Base-by-base conservation (phyloP, 2,329 filamentous ascomycete genomes). In the Fusarium nodosum region DNA sequence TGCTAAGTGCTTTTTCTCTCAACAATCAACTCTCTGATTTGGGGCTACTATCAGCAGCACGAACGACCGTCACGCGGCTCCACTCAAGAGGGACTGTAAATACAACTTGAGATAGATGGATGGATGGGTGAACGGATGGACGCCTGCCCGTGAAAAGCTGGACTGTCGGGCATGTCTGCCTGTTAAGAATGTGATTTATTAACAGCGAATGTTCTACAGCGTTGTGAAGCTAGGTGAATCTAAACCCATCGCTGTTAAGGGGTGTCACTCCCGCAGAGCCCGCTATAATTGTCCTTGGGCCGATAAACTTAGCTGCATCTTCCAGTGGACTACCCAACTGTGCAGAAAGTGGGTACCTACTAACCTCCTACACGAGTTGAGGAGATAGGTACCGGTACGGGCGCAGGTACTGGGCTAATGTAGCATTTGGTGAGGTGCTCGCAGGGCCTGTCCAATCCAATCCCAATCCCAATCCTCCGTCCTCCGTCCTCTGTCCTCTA, bases 381-480 rank as follows among this genome's bases (percentile, higher is more conserved):
- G 48, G 20, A 33, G 54, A 50, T 52, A 52, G 54, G 55, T 52
- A 52, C 48, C 47, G 36, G 66, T 71, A 72, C 69, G 66, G 72
- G 68, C 58, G 58, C 44, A 56, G 20, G 48, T 52, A 36, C 48
- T 39, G 48, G 34, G 48, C 34, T 52, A 52, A 52, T 52, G 48
- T 52, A 52, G 34, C 16, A 46, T 46, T 30, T 46, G 44, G 28
- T 52, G 48, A 52, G 48, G 48, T 52, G 48, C 48, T 41, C 28
- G 34, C 34, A 30, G 48, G 48, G 34, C n/a, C 48, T 34, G 33
- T 51, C 31, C 22, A 39, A 20, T 46, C 44, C n/a, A 46, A 31
- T 46, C 44, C 28, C 44, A 45, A 50, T 50, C 47, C 47, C 28
- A 30, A 30, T 30, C 28, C 28, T 30, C 28, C 10, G 28, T 30